Base-by-base conservation (phyloP, 306 rosid genomes). In the Malus asiatica region DNA sequence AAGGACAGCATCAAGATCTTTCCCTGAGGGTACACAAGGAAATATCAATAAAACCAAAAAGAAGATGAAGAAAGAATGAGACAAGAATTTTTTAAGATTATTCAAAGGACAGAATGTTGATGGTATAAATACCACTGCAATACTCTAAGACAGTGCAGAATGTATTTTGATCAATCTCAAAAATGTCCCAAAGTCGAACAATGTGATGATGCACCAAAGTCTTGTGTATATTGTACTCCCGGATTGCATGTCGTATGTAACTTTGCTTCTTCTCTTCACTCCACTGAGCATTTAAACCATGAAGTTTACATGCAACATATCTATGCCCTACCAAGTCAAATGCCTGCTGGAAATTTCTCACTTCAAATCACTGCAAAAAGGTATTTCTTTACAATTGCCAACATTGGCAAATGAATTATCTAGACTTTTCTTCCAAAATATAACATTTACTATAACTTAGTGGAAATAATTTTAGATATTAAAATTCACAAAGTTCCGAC, bases 231-330 rank as follows among this genome's bases (percentile, higher is more conserved):
- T 96, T 93, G 80, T 93, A 96, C 90, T 96, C 99, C 80, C 99
- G 90, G 76, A 89, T 89, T 58, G 99, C 99, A 83, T 96, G 99
- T 35, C 98, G 87, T 76, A 93, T 93, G 86, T 96, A 96, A 74
- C 99, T 96, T 80, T 96, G 99, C 88, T 96, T 96, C 96, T 93
- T 96, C 89, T 90, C 99, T 86, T 96, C 99, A 77, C 99, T 92
- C 99, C 99, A 96, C 84, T 93, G 98, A 78, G 93, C 96, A 87
- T 96, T 93, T 83, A 96, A 86, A 83, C 99, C 99, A 70, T 96
- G 99, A 86, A 96, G 97, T 84, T 96, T 96, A 88, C 99, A 96
- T 3, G 99, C 99, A 78, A 96, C 98, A 11, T 96, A 96, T 85
- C 98, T 96, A 85, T 96, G 98, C 72, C 91, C 98, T 79, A 91